Evolutionary conservation across 257 asterid genomes (phyloP).

Genomic region (Solanum ahanhuiri): DNA sequence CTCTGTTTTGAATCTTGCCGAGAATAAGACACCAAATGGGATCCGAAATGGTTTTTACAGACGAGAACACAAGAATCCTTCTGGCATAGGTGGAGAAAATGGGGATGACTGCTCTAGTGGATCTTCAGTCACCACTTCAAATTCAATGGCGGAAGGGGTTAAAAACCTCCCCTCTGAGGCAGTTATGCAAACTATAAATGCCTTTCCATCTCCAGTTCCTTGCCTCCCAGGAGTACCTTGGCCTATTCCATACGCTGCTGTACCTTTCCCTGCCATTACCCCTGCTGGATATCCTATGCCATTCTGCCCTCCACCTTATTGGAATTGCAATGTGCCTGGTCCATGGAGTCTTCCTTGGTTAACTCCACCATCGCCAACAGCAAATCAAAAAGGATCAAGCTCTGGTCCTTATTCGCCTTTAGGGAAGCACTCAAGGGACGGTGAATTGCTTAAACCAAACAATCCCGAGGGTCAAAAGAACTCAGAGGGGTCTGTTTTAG

Average conservation of each 20-base stretch:
- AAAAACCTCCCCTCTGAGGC: constrained; percentile 23
- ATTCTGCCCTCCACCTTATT: constrained; percentile 50
- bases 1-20: constrained; percentile 33
- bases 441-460: constrained; percentile 32
- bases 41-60: constrained; percentile 15
- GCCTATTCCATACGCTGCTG: constrained; percentile 43
- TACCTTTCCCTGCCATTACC: constrained; percentile 40
- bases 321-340: constrained; percentile 50
- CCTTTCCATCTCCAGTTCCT: constrained; percentile 42
- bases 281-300: constrained; percentile 53
- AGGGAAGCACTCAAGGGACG: constrained; percentile 70
- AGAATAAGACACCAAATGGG: constrained; percentile 21
- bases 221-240: constrained; percentile 49
- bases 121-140: constrained; percentile 26
- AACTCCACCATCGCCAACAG: constrained; percentile 23
- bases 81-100: constrained; percentile 20
- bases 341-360: constrained; percentile 56
- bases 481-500: constrained; percentile 31
- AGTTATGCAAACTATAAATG: constrained; percentile 26
- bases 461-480: constrained; percentile 10
- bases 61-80: constrained; percentile 12
- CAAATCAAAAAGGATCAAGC: constrained; percentile 14
- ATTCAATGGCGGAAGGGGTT: constrained; percentile 13
- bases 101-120: constrained; percentile 35
- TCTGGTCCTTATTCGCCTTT: constrained; percentile 33